phyloP scores from a whole-genome alignment of 768 basidiomycete genomes.

The Tylopilus rubrobrunneus region DNA sequence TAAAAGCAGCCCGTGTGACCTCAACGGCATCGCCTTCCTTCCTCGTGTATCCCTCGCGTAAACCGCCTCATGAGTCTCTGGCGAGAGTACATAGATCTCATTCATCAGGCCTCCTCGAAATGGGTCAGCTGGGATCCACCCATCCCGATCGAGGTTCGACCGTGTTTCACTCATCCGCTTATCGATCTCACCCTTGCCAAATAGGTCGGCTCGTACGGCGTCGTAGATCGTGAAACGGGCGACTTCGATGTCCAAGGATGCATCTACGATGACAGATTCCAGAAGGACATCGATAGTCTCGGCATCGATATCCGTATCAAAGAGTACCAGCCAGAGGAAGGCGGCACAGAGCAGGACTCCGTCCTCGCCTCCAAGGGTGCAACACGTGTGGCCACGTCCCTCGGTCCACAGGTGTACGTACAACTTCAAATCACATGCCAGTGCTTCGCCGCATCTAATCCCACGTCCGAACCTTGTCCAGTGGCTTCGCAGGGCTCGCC shows the following conservation, averaged over 20 bases:
- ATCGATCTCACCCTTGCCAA: not conserved
- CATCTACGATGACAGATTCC: slow-evolving; percentile 26
- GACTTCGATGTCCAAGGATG: slow-evolving; percentile 30
- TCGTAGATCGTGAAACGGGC: slow-evolving; percentile 28
- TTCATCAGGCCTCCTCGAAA: slow-evolving; percentile 28
- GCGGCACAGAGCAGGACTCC: slow-evolving; percentile 18
- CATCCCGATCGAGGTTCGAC: slow-evolving; percentile 28
- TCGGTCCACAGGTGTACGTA: slow-evolving; percentile 22
- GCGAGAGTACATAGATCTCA: slow-evolving; percentile 37
- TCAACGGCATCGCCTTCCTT: not conserved
- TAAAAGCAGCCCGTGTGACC: no score
- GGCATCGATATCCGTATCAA: not conserved
- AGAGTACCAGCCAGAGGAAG: slow-evolving; percentile 13
- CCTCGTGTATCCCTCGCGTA: not conserved
- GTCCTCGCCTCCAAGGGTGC: slow-evolving; percentile 26
- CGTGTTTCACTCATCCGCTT: not conserved
- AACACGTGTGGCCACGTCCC: slow-evolving; percentile 1
- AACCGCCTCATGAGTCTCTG: slow-evolving; percentile 8
- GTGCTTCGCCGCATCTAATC: not conserved
- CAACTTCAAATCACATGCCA: not conserved
- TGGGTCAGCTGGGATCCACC: slow-evolving; percentile 40
- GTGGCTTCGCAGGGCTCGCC: slow-evolving; percentile 23
- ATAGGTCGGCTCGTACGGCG: slow-evolving; percentile 36
- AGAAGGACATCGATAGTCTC: slow-evolving; percentile 11
- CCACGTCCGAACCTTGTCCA: not conserved